Evolutionary conservation across 768 basidiomycete genomes (phyloP).

Genomic region (Russula lepida): DNA sequence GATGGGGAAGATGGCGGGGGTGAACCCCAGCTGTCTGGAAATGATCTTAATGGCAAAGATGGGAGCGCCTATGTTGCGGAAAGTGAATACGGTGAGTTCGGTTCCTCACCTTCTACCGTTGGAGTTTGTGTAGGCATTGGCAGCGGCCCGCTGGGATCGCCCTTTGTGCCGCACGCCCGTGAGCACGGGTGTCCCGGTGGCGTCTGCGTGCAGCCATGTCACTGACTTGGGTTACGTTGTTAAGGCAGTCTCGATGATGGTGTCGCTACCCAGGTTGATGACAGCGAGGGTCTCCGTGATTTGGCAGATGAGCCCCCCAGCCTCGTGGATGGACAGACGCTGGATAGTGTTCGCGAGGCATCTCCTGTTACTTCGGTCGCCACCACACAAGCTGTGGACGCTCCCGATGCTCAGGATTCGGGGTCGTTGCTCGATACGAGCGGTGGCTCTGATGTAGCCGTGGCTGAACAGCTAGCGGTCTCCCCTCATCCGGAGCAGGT

Average conservation of each 20-base stretch:
- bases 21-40: constrained; percentile 16
- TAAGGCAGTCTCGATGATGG: constrained; percentile 39
- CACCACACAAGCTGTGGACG: constrained; percentile 13
- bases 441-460: constrained; percentile 6
- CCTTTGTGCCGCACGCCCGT: constrained; percentile 18
- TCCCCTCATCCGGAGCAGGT: constrained; percentile 18
- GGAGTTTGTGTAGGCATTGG: constrained; percentile 26
- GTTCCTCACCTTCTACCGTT: constrained; percentile 16
- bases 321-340: constrained; percentile 20
- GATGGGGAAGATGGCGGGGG: constrained; percentile 33
- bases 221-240: constrained; percentile 52
- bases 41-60: constrained; percentile 10
- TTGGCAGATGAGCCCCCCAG: constrained; percentile 14
- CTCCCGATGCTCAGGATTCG: constrained; percentile 11
- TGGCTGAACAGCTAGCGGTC: not conserved
- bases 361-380: constrained; percentile 10
- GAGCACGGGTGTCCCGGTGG: constrained; percentile 16
- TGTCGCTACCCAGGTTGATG: constrained; percentile 24
- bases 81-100: constrained; percentile 28
- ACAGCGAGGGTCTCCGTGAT: constrained; percentile 19
- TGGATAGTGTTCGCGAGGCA: constrained; percentile 19
- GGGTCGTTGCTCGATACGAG: constrained; percentile 5
- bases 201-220: constrained; percentile 37
- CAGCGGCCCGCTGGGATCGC: constrained; percentile 26
- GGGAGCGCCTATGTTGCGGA: constrained; percentile 4